Evolutionary conservation across 306 rosid species (phyloP), one percentile per base, ranked within the genome.

Genomic region (Luffa aegyptiaca): DNA sequence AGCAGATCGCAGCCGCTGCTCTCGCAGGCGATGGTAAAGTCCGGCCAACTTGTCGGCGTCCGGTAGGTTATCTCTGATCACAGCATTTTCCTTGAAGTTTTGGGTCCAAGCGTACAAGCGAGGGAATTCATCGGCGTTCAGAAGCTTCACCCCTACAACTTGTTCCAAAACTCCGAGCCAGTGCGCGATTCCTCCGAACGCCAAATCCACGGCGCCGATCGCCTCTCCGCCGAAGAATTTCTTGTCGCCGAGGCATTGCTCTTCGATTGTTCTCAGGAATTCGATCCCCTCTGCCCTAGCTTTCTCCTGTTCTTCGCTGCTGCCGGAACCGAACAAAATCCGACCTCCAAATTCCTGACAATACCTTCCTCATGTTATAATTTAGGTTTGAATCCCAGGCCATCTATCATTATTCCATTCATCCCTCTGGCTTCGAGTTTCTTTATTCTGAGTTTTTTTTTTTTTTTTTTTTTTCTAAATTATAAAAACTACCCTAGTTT

Each of bases 41-140:
- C 57, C 75, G 5, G 80, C 31, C 81, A 57, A 9, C 37, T 84
- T 59, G n/a, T 82, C 80, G 3, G 52, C 72, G n/a, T 57, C 61
- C 69, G 88, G 87, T 31, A 85, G 80, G 33, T 81, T 91, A 56
- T 91, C 80, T 79, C 44, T 79, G 82, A 91, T 89, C 1, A 70
- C 78, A 14, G 85, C 78, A 53, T 66, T 65, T 79, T 86, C 39
- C 62, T 59, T 89, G 61, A 91, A 87, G 62, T 83, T 88, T 18
- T 77, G 16, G 41, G 72, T 58, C 93, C 93, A 89, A 59, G 81
- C 79, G 75, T 78, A 78, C 82, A 89, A 39, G 46, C 8, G 74
- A 70, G 89, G 93, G 42, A 86, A 83, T 8, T 46, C 8, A 39
- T n/a, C 46, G 8, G 85, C 78, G 20, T 86, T 80, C 31, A 88